Conservation (phyloP, 2,329 filamentous ascomycete genomes). For the Celoporthe dispersa region DNA sequence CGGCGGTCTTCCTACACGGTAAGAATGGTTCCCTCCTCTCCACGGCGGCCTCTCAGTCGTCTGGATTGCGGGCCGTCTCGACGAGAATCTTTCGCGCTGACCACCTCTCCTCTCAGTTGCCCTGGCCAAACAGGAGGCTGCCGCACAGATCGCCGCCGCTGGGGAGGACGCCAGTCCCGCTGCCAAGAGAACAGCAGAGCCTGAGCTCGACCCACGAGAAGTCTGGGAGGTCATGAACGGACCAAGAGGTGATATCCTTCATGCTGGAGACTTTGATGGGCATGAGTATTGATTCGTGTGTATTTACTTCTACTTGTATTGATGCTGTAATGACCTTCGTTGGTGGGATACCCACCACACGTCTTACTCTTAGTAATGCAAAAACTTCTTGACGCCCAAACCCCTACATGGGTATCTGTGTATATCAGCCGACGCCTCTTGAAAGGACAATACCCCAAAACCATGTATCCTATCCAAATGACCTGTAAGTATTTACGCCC, state of each 20-base stretch:
- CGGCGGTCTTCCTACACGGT: constrained; percentile 63
- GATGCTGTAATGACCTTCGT: neutral
- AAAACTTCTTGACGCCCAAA: neutral
- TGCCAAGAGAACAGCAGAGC: constrained; percentile 37
- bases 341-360: neutral
- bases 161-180: constrained; percentile 33
- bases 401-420: neutral
- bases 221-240: constrained; percentile 55
- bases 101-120: constrained; percentile 38
- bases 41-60: constrained; percentile 1
- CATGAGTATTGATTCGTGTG: neutral
- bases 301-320: neutral
- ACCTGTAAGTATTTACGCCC: neutral
- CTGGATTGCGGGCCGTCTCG: neutral
- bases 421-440: neutral
- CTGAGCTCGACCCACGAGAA: constrained; percentile 42
- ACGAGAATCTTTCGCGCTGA: neutral
- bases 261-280: constrained; percentile 47
- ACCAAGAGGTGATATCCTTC: constrained; percentile 46
- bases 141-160: constrained; percentile 35
- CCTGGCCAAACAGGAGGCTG: constrained; percentile 47
- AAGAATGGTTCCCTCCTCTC: constrained; percentile 35
- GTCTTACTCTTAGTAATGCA: neutral
- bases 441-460: neutral
- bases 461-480: neutral